Conservation (phyloP, 1,284 basidiomycete species). For the Melampsora occidentalis region DNA sequence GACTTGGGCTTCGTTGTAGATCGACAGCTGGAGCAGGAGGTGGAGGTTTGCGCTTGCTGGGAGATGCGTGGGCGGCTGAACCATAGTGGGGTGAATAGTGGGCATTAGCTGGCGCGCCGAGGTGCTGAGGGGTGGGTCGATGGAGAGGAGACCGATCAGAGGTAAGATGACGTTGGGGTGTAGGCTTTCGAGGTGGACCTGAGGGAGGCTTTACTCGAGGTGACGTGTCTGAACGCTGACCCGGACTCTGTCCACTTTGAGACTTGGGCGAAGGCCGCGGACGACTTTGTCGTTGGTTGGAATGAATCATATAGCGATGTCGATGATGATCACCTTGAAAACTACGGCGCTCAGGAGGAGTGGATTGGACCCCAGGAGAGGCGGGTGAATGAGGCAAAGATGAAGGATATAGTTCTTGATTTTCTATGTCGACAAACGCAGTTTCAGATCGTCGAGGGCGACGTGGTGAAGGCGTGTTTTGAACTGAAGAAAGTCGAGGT, state of each 20-base stretch:
- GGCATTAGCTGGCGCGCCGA: slow-evolving; percentile 29
- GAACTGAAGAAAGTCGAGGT: slow-evolving; percentile 1
- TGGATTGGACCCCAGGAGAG: slow-evolving; percentile 1
- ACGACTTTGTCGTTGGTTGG: not conserved
- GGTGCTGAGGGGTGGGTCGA: slow-evolving; percentile 2
- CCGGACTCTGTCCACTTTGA: slow-evolving; percentile 2
- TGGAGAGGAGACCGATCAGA: not conserved
- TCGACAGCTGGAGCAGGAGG: not conserved
- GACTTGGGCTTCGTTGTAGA: not conserved
- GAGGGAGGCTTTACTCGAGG: slow-evolving; percentile 1
- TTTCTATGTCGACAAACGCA: not conserved
- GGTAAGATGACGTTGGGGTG: not conserved
- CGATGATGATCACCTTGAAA: slow-evolving; percentile 42
- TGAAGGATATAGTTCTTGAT: slow-evolving; percentile 1
- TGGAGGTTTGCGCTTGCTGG: slow-evolving; percentile 30
- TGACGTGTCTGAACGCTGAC: not conserved
- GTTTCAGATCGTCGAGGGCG: not conserved
- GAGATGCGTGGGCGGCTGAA: not conserved
- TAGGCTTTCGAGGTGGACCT: not conserved
- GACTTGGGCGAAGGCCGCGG: not conserved
- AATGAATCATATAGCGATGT: slow-evolving; percentile 32
- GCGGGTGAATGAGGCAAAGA: not conserved
- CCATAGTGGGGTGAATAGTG: slow-evolving; percentile 41
- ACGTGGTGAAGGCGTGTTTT: slow-evolving; percentile 3
- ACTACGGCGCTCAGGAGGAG: slow-evolving; percentile 19